Conservation (phyloP, 371 early-diverging fungal species). For the Mucor velutinosus region DNA sequence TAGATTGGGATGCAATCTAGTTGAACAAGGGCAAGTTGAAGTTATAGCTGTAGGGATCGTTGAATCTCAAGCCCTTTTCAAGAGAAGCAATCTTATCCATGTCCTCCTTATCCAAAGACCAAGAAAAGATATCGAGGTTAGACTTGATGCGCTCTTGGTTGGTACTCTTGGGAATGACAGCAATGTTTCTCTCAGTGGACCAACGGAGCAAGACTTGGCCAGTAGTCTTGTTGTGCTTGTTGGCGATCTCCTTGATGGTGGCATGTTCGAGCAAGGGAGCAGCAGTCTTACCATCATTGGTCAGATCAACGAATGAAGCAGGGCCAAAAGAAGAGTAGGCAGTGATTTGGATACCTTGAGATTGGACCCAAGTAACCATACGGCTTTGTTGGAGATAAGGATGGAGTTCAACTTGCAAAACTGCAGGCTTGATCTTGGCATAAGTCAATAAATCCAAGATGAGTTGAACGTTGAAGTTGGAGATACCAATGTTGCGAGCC, state of each 20-base stretch:
- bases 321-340: constrained; percentile 67
- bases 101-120: constrained; percentile 31
- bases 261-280: constrained; percentile 48
- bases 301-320: constrained; percentile 44
- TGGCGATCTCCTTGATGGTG: constrained; percentile 26
- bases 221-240: constrained; percentile 12
- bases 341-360: constrained; percentile 47
- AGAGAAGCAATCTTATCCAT: constrained; percentile 28
- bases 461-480: constrained; percentile 54
- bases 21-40: constrained; percentile 39
- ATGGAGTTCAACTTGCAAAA: constrained; percentile 57
- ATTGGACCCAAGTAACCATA: constrained; percentile 40
- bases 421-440: constrained; percentile 37
- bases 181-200: constrained; percentile 54
- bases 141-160: constrained; percentile 46
- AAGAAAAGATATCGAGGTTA: constrained; percentile 38
- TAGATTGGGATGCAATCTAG: constrained; percentile 10
- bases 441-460: constrained; percentile 40
- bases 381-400: constrained; percentile 64
- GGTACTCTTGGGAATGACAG: constrained; percentile 71
- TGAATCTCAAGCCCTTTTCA: constrained; percentile 36
- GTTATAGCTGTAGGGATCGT: constrained; percentile 32
- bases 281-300: constrained; percentile 46
- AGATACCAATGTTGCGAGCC: constrained; percentile 61
- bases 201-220: constrained; percentile 53